Base-by-base conservation (phyloP, 2,329 filamentous ascomycete genomes). In the Pseudogymnoascus sp. region DNA sequence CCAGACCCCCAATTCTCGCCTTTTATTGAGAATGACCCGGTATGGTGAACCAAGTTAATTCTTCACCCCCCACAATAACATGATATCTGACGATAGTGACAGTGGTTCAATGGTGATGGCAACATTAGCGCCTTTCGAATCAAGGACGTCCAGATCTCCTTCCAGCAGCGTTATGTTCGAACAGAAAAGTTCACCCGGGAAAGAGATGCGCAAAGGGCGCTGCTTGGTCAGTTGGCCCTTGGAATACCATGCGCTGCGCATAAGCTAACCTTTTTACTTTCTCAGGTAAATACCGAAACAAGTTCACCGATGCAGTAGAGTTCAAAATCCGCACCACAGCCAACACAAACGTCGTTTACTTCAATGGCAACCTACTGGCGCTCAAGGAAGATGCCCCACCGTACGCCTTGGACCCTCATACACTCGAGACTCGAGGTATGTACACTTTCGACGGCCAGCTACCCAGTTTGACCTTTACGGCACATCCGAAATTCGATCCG, bases 281-380 rank as follows among this genome's bases (percentile, higher is more conserved):
- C 33, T 35, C 33, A 35, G 33, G 33, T 12, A 35, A 35, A 12
- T 35, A 85, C 64, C 75, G 83, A 11, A 85, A 86, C 66, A 80
- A 79, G 0, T 83, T 76, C 64, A 84, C 81, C 4, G 80, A 83
- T 67, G 79, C 79, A 58, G 79, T 82, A 68, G 76, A 75, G 62
- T 80, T 84, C 5, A 77, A 76, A 49, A 79, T 84, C 36, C 73
- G 81, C 30, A 83, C 81, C 0, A 81, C 82, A 0, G 77, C 79
- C 3, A 86, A 86, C 65, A 86, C 83, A 1, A 85, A 86, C 60
- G 73, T 86, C 14, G 74, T 82, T 0, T 82, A 80, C 67, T 86
- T 80, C 78, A 73, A 79, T 5, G 81, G 81, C 0, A 76, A 80
- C 41, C 67, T 85, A 60, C 73, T 84, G 5, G 81, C 82, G 0